These are phyloP conservation scores for Mycosarcoma mackinlayi DNA, from an alignment of 1,284 basidiomycete genomes.

Conservation along the genomic window DNA sequence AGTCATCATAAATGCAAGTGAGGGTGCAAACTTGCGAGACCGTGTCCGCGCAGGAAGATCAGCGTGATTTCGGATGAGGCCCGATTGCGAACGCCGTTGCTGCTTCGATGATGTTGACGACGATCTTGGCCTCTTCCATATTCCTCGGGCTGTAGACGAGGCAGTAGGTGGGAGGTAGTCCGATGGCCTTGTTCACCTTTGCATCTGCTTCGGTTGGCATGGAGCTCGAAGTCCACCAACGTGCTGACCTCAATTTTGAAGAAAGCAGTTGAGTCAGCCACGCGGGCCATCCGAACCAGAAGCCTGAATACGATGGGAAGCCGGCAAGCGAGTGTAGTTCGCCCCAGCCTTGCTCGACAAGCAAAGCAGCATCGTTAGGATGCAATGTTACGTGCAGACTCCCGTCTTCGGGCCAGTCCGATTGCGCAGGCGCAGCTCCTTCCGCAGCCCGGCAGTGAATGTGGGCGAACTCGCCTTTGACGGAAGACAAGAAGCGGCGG, in stretches of 20 bases:
- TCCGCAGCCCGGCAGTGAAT: constrained; percentile 20
- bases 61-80: constrained; percentile 5
- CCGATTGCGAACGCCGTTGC: constrained; percentile 41
- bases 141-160: constrained; percentile 48
- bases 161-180: constrained; percentile 53
- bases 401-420: constrained; percentile 23
- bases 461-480: constrained; percentile 47
- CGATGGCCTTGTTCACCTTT: constrained; percentile 14
- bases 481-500: constrained; percentile 28
- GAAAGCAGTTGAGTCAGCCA: constrained; percentile 20
- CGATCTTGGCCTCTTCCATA: constrained; percentile 30
- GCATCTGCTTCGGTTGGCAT: constrained; percentile 6
- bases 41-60: not conserved
- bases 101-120: constrained; percentile 39
- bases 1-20: not conserved
- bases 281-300: constrained; percentile 46
- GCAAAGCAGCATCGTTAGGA: constrained; percentile 39
- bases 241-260: constrained; percentile 5
- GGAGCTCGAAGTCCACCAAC: constrained; percentile 37
- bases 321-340: constrained; percentile 52
- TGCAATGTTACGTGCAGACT: constrained; percentile 47
- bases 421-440: not conserved
- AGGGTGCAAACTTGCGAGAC: not conserved
- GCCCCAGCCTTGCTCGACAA: constrained; percentile 47
- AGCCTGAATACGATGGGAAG: constrained; percentile 38